Base-by-base conservation (phyloP, 495 filamentous ascomycete genomes). In the Acidomyces sp. region DNA sequence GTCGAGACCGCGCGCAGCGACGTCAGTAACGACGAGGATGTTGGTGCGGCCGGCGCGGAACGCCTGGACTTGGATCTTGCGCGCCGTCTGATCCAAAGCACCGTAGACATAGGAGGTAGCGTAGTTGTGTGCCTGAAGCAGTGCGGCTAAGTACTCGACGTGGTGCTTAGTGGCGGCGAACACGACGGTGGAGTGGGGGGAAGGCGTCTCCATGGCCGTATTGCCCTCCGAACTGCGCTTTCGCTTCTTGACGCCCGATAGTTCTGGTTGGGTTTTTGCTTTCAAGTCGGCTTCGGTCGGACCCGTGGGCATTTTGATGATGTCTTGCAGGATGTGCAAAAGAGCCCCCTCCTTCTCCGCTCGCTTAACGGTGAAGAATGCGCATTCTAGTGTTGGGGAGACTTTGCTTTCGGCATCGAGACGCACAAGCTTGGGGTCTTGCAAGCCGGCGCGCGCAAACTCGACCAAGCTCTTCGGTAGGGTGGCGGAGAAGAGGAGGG, bases 81-180 rank as follows among this genome's bases (percentile, higher is more conserved):
- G 77, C 15, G 90, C 90, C 7, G 80, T 84, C 50, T 96, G 92
- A 54, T 97, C 90, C 24, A 97, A 66, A 2, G 85, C 78, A 45
- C 92, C 90, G 61, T 96, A 97, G 28, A 78, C 82, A 51, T 93
- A 85, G 2, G 90, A 96, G 0, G 86, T 80, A 3, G 83, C 71
- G 61, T 86, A 97, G 4, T 86, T 88, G 15, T 80, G 72, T 27
- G 76, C 64, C 13, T 65, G 59, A 2, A 96, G 66, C 13, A 97
- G 62, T 19, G 71, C 66, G 22, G 80, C 73, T 5, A 97, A 60
- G 58, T 94, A 96, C 52, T 97, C 90, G n/a, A 97, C 90, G 51
- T 95, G 85, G 59, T 96, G 88, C 53, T 96, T 96, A 0, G 90
- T 96, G 6, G 90, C 85, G 1, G 80, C 71, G 57, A 97, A 97